A percentile compares a stretch with the other conserved stretches of the same genome.
Evolutionary conservation across 257 asterid genomes (phyloP).

Genomic region (Echium plantagineum): DNA sequence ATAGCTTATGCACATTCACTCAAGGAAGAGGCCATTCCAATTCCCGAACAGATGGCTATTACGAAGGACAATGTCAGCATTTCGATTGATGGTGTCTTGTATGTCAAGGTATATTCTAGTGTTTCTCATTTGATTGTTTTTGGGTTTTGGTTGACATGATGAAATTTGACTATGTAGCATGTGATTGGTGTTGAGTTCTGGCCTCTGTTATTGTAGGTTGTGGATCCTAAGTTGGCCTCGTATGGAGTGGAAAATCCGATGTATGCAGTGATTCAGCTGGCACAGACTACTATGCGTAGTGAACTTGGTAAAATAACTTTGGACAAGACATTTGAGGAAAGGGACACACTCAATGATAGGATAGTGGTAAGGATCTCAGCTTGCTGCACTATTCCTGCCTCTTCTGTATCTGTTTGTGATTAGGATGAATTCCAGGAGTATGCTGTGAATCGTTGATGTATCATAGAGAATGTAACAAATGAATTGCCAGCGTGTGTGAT

Average conservation of each 20-base stretch:
- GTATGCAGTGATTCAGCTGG: conserved; percentile 77
- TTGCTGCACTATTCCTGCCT: neutral
- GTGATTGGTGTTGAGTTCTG: conserved; percentile 1
- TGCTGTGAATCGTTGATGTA: too few relatives aligned
- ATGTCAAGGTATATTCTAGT: conserved; percentile 43
- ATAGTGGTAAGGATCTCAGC: conserved; percentile 53
- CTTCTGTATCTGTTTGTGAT: neutral
- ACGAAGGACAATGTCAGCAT: conserved; percentile 92
- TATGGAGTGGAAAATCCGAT: conserved; percentile 90
- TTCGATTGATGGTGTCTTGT: conserved; percentile 67
- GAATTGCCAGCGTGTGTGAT: too few relatives aligned
- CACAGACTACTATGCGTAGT: conserved; percentile 98
- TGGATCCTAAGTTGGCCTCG: conserved; percentile 85
- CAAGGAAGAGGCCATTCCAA: conserved; percentile 72
- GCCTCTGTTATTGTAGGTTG: conserved; percentile 34
- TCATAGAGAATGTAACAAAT: too few relatives aligned
- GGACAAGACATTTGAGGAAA: conserved; percentile 95
- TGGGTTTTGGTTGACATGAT: neutral
- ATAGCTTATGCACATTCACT: conserved; percentile 81
- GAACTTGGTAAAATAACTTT: conserved; percentile 91
- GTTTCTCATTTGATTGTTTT: conserved; percentile 5
- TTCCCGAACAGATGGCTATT: conserved; percentile 69
- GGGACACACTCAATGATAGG: conserved; percentile 73
- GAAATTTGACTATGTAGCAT: conserved; percentile 3
- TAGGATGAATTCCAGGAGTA: too few relatives aligned